Base-by-base conservation (phyloP, 176 grass and related monocot genomes). In the Ampelocalamus luodianensis region DNA sequence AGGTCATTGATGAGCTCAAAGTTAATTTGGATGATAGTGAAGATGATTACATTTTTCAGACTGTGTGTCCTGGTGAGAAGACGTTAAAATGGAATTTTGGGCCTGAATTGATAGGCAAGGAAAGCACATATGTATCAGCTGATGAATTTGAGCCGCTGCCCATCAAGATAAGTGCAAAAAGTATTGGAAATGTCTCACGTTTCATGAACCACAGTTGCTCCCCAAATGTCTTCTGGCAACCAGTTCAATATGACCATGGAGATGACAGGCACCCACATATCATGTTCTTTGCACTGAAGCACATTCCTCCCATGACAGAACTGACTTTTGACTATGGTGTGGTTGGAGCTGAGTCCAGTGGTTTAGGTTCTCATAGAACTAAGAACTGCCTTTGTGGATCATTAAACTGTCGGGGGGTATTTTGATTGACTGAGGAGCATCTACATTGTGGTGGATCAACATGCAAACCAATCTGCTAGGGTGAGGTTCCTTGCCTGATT, bases 191-290 rank as follows among this genome's bases (percentile, higher is more conserved):
- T 80, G 66, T 88, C 27, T 89, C 94, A 5, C 89, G 89, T 34
- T 97, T 97, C 82, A 91, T 97, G 80, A 97, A 97, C 80, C 94
- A 97, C 62, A 97, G 94, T 72, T 97, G 91, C 72, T 91, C 91
- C 44, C 94, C 91, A 49, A 97, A 97, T 92, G 79, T 92, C 50
- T 90, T 97, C 76, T 97, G 94, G 94, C 94, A 97, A 76, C 89
- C 90, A 68, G 89, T 97, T 72, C 80, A 78, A 62, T 51, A 83
- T 65, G 82, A 89, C 15, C 88, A 95, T 79, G 90, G 90, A 72
- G 91, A 90, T 84, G 91, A 90, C 59, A 44, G 40, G 59, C 82
- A 80, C 44, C 84, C 89, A 56, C 91, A 90, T 59, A 89, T 93
- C 53, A 90, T 90, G 87, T 92, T 97, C 83, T 97, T 97, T 77